Evolutionary conservation across 257 asterid species (phyloP), one percentile per base, ranked within the genome.

Genomic region (Salvia miltiorrhiza): DNA sequence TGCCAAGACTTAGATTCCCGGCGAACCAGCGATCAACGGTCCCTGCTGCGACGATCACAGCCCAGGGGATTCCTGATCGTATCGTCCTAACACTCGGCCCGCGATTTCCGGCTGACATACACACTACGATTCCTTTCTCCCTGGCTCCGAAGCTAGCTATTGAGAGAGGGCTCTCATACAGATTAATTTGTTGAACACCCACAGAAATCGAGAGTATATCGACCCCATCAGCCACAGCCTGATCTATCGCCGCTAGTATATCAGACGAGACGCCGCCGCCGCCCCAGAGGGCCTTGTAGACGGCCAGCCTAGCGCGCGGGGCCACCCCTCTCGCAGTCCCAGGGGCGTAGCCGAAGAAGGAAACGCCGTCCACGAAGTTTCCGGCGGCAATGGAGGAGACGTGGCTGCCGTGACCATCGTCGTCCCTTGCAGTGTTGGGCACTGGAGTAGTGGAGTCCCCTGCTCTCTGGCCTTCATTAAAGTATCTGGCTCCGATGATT

Each of bases 131-230:
- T 2, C 82, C 87, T 9, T 76, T 82, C 73, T 70, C 84, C 40
- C 79, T 71, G 1, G 84, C 87, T 0, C 80, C 81, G 44, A 82
- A 77, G 47, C 79, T 70, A 48, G 82, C 87, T 49, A 81, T 79
- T 1, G 87, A 76, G 3, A 76, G 39, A 28, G 79, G 66, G 23
- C 65, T 73, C 37, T 73, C 71, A 2, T 73, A 77, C n/a, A 82
- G 52, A 3, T 67, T 35, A 4, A 0, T 10, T 0, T 1, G 1
- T 0, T 1, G 26, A 7, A 0, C 16, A 9, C 85, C 50, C 5
- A 74, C 0, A 0, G 83, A 81, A n/a, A 78, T 3, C 0, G 83
- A 67, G 1, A 81, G 5, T 49, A 81, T 32, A 16, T 81, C 83
- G 4, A 79, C 81, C 4, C 80, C 85, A 33, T 81, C 85, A 0